Percentiles rank a stretch among this genome's conserved stretches.
Conservation (phyloP, 2,329 filamentous ascomycete species). For the Mycocentrospora acerina region DNA sequence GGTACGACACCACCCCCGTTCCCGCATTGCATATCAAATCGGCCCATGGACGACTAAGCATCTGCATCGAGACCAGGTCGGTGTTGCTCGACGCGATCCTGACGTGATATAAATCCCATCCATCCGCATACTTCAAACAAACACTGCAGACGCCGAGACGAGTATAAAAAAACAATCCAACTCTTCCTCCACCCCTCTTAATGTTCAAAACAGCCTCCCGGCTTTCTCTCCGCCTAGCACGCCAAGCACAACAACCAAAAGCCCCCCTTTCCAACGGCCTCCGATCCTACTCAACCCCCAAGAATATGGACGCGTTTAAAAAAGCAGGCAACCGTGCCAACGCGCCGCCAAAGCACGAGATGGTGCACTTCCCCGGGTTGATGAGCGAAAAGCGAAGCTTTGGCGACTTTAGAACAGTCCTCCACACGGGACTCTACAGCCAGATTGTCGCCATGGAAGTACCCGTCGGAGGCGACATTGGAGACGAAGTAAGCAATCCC, state of each 20-base stretch:
- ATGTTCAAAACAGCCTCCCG: slow-evolving; percentile 2
- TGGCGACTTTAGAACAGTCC: slow-evolving; percentile 60
- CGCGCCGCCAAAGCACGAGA: slow-evolving; percentile 45
- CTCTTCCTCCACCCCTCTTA: neutral
- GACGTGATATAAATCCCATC: slow-evolving; percentile 11
- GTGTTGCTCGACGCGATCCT: slow-evolving; percentile 6
- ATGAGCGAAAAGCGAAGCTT: slow-evolving; percentile 57
- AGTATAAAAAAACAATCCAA: neutral
- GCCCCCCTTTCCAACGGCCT: slow-evolving; percentile 1
- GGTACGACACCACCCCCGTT: slow-evolving; percentile 7
- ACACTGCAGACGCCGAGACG: neutral
- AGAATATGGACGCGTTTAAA: slow-evolving; percentile 27
- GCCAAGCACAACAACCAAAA: slow-evolving; percentile 5
- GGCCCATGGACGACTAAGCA: neutral
- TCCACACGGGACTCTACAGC: slow-evolving; percentile 63
- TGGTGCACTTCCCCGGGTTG: slow-evolving; percentile 63
- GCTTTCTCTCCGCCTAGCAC: neutral
- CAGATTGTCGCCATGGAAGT: slow-evolving; percentile 67
- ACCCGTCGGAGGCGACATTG: slow-evolving; percentile 64
- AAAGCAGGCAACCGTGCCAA: slow-evolving; percentile 29
- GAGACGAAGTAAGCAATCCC: slow-evolving; percentile 57
- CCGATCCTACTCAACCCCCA: slow-evolving; percentile 3
- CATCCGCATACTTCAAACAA: too few species aligned
- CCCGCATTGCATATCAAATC: neutral
- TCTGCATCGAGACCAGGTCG: neutral